A percentile compares a stretch with the other conserved stretches of the same genome.
These are phyloP conservation scores for Geotrichum australiense DNA, from an alignment of 1,139 yeast genomes.

Conservation along the genomic window DNA sequence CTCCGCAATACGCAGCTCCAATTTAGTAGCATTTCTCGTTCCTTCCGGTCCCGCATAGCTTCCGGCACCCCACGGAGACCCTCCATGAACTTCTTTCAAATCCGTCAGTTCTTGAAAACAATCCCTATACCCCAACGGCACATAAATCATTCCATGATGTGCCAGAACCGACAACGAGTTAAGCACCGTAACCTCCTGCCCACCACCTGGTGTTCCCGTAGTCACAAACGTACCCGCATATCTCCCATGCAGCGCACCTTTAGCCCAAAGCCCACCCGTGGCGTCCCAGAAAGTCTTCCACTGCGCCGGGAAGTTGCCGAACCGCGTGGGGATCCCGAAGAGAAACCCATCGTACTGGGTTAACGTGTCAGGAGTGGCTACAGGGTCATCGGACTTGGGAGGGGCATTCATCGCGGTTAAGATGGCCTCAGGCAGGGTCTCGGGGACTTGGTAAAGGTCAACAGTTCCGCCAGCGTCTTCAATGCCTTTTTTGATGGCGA, in stretches of 20 bases:
- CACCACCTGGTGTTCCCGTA: slow-evolving; percentile 82
- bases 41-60: slow-evolving; percentile 74
- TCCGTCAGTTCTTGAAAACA: slow-evolving; percentile 52
- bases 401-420: slow-evolving; percentile 59
- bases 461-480: slow-evolving; percentile 69
- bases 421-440: slow-evolving; percentile 63
- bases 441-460: slow-evolving; percentile 64
- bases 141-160: slow-evolving; percentile 63
- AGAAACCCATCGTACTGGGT: slow-evolving; percentile 63
- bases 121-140: slow-evolving; percentile 73
- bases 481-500: slow-evolving; percentile 62
- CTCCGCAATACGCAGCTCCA: slow-evolving; percentile 54
- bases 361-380: slow-evolving; percentile 55
- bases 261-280: slow-evolving; percentile 79
- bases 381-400: slow-evolving; percentile 59
- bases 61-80: slow-evolving; percentile 89
- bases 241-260: slow-evolving; percentile 68
- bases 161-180: slow-evolving; percentile 60
- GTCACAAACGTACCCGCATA: slow-evolving; percentile 69
- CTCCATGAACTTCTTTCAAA: slow-evolving; percentile 69
- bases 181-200: slow-evolving; percentile 65
- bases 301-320: slow-evolving; percentile 76
- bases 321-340: slow-evolving; percentile 81
- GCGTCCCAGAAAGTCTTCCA: slow-evolving; percentile 76
- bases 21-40: slow-evolving; percentile 56